Conservation (phyloP, 805 yeast genomes). For the Barnettozyma botsteinii region DNA sequence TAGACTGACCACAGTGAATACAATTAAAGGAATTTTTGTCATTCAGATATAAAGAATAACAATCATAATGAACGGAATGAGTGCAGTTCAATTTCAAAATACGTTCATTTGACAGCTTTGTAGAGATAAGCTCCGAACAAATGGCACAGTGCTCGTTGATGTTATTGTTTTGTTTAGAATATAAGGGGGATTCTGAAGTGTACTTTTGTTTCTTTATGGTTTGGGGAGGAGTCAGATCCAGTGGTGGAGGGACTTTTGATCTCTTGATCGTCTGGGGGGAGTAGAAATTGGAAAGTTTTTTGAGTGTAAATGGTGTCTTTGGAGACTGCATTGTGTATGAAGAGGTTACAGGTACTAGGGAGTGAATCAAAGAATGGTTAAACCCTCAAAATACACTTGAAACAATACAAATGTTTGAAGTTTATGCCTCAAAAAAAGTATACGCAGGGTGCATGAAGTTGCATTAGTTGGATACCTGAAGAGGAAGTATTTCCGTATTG, state of each 20-base stretch:
- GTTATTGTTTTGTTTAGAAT: constrained; percentile 14
- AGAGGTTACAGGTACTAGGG: no score
- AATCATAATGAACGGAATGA: constrained; percentile 40
- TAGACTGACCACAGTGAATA: constrained; percentile 3
- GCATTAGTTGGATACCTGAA: not conserved
- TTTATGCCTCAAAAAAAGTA: not conserved
- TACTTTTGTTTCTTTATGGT: not conserved
- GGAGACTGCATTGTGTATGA: not conserved
- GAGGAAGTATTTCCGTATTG: not conserved
- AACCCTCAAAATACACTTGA: no score
- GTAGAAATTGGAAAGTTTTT: not conserved
- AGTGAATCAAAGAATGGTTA: no score
- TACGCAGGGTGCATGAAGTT: not conserved
- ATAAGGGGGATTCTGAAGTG: constrained; percentile 4
- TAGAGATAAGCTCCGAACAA: constrained; percentile 39
- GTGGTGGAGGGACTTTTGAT: not conserved
- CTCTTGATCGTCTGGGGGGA: not conserved
- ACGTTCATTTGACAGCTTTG: constrained; percentile 37
- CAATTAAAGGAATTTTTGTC: constrained; percentile 3
- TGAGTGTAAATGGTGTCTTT: not conserved
- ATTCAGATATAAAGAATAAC: constrained; percentile 28
- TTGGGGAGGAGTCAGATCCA: not conserved
- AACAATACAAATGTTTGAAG: not conserved
- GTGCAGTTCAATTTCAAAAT: constrained; percentile 36
- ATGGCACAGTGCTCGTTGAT: constrained; percentile 33